Evolutionary conservation across 768 basidiomycete species (phyloP).

Genomic region (Collybia nuda): DNA sequence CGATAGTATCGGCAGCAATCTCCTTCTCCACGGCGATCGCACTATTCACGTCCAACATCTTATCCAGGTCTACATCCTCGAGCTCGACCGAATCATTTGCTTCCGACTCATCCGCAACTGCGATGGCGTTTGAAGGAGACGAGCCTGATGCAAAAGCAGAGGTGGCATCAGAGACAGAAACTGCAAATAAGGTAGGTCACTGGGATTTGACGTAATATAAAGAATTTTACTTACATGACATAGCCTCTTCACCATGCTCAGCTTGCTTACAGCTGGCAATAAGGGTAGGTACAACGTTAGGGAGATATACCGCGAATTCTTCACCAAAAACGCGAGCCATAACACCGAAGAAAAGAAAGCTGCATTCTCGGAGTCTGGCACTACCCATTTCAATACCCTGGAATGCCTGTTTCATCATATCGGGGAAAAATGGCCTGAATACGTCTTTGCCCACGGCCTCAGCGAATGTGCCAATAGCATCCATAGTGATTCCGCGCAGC

Average conservation of each 20-base stretch:
- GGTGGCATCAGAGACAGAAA: constrained; percentile 53
- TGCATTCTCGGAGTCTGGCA: constrained; percentile 88
- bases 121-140: constrained; percentile 69
- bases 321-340: constrained; percentile 97
- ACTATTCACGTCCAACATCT: constrained; percentile 89
- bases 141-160: constrained; percentile 72
- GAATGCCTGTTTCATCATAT: constrained; percentile 95
- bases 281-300: constrained; percentile 83
- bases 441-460: constrained; percentile 94
- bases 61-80: constrained; percentile 82
- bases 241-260: constrained; percentile 69
- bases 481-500: constrained; percentile 96
- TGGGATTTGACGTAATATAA: not conserved
- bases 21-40: constrained; percentile 99
- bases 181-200: constrained; percentile 25
- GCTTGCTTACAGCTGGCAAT: constrained; percentile 78
- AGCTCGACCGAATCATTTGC: constrained; percentile 62
- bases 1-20: constrained; percentile 95
- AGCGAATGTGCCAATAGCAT: constrained; percentile 97
- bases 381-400: constrained; percentile 85
- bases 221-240: constrained; percentile 36
- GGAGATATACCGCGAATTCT: constrained; percentile 88
- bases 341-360: constrained; percentile 97
- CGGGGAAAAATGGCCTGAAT: constrained; percentile 95
- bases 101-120: constrained; percentile 55